Base-by-base conservation (phyloP, 2,329 filamentous ascomycete genomes). In the Calonectria fujianensis region DNA sequence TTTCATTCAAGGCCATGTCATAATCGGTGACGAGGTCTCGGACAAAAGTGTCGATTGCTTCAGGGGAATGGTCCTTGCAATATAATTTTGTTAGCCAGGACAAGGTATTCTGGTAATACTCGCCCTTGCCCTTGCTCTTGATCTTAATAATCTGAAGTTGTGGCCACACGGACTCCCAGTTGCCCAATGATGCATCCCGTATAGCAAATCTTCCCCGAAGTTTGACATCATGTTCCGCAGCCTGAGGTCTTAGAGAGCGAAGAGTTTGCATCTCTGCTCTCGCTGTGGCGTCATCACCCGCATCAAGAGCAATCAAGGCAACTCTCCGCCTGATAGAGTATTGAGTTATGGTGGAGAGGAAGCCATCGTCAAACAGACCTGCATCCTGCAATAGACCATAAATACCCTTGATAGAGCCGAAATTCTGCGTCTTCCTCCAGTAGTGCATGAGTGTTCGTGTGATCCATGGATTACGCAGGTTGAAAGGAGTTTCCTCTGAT, bases 51-150 rank as follows among this genome's bases (percentile, higher is more conserved):
- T 85, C 83, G 14, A 83, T 75, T 35, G 84, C 78, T 11, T 78
- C 72, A 1, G 78, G 69, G 8, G 79, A 75, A 45, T 83, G 80
- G 2, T 50, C 52, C 61, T 82, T 78, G 18, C 78, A 78, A 48
- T 83, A 83, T 9, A 81, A 74, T 54, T 85, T 85, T 4, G 88
- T 88, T 3, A 86, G 70, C 69, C 76, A 80, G 1, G 76, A 74
- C 16, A 85, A 72, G 7, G 81, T 67, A 13, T 75, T 75, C 68
- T 82, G 82, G 41, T 83, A 82, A 18, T 80, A 77, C 20, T 54
- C 18, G 14, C 77, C 69, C 16, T 77, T 71, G 41, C 79, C 75
- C 50, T 35, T 52, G 41, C 31, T 31, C 13, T 68, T 77, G 10
- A 69, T 18, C 24, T 72, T 75, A 20, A 84, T 80, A 13, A 66